Evolutionary conservation across 1,139 yeast genomes (phyloP), one percentile per base, ranked within the genome.

Genomic region (Waltiozyma sp.): DNA sequence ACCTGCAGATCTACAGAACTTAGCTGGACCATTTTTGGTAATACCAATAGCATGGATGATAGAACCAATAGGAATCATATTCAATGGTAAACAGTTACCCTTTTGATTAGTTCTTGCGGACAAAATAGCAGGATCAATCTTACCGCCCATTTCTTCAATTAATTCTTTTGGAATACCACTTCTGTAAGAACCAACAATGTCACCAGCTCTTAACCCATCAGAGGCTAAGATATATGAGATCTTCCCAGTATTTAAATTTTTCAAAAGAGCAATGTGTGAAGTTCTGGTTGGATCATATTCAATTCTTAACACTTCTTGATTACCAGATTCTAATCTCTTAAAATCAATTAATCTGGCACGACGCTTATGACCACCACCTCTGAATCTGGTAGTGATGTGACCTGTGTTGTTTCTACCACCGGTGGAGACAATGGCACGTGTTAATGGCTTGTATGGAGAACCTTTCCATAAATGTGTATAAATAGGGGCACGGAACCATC

Each of bases 261-360:
- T 73, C 40, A 93, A 58, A 48, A 91, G 68, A 1, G 99, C 99
- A 62, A 91, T 83, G 64, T 91, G 99, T 7, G 93, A 86, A 6
- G 94, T 76, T 69, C 99, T 76, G 58, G 86, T 86, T 39, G 99
- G 99, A 64, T 91, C 99, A 60, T 88, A 87, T 64, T 91, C 99
- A 47, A 91, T 86, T 59, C 99, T 73, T 46, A 80, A 68, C 19
- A 91, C 97, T 19, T 76, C 73, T 54, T 87, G 94, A 43, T 72
- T 73, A 21, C 97, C 98, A 2, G 78, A 64, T 3, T 61, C 72
- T 39, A 63, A 59, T 57, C 99, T 75, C 55, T 70, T 70, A 58
- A 81, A 80, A 63, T 91, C 99, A 26, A 91, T 73, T 40, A 85
- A 62, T 57, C 99, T 76, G 38, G 84, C 75, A 63, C 98, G 77